Base-by-base conservation (phyloP, 2,329 filamentous ascomycete species). In the Domatiomyces globalis region DNA sequence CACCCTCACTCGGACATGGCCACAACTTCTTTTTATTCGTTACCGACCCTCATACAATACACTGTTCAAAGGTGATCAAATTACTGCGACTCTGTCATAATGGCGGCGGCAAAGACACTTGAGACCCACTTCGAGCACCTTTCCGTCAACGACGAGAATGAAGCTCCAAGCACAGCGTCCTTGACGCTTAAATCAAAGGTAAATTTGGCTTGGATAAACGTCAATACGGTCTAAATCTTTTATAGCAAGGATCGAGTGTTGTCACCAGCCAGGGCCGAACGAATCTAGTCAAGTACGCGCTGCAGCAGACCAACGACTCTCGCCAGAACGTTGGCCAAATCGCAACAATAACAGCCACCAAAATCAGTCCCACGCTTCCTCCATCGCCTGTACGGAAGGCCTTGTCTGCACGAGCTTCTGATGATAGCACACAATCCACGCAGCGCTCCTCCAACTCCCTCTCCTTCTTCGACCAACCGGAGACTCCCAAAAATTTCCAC, bases 121-220 rank as follows among this genome's bases (percentile, higher is more conserved):
- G 90, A 95, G 71, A 75, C 85, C 69, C 85, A 86, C 62, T 87
- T 96, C 64, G 88, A 95, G 80, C 83, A 83, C 68, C 79, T 95
- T 71, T 84, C 85, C 18, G 86, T 95, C 56, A 84, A 85, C 61
- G 89, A 95, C 64, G 89, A 95, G 69, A 94, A 90, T 64, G 83
- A 87, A 53, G 69, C 73, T 29, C 71, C 71, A 50, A 74, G 79
- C 56, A 72, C 70, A 15, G 69, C 70, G 51, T 75, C 75, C 56
- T 57, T 66, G 22, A 82, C 85, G 66, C 74, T 79, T 59, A 94
- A 94, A 70, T 69, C 79, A 55, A 94, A 94, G 81, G 88, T 90
- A 73, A 62, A 50, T 65, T 56, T 29, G 52, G 46, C 20, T 50
- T 15, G 15, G 10, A 39, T 58, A 61, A 56, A 63, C 57, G 33